These are phyloP conservation scores for Danielia oregonensis DNA, from an alignment of 805 yeast species.

Conservation along the genomic window DNA sequence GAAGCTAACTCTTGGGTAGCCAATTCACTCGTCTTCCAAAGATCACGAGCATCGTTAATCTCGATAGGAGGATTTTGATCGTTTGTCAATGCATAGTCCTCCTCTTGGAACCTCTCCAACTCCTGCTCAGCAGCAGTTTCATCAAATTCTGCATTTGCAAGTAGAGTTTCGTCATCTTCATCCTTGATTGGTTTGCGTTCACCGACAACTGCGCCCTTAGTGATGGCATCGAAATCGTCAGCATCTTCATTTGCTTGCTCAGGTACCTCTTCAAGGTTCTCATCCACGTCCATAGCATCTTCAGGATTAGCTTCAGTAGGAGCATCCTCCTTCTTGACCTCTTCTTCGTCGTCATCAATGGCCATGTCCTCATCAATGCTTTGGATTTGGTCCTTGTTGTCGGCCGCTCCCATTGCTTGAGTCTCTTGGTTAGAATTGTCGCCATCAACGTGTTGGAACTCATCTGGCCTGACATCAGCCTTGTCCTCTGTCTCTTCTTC, in stretches of 20 bases:
- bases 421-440: constrained; percentile 75
- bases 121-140: constrained; percentile 15
- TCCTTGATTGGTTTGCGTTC: constrained; percentile 34
- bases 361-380: constrained; percentile 76
- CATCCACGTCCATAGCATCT: constrained; percentile 29
- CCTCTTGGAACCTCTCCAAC: constrained; percentile 6
- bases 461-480: constrained; percentile 73
- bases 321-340: constrained; percentile 23
- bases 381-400: constrained; percentile 66
- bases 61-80: constrained; percentile 44
- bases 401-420: constrained; percentile 91
- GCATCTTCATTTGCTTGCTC: constrained; percentile 21
- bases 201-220: constrained; percentile 48
- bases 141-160: constrained; percentile 26
- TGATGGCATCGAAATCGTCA: constrained; percentile 47
- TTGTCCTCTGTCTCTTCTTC: constrained; percentile 48
- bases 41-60: constrained; percentile 62
- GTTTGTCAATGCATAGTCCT: constrained; percentile 18
- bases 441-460: constrained; percentile 79
- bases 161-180: constrained; percentile 9
- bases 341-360: constrained; percentile 60
- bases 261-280: constrained; percentile 22
- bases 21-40: constrained; percentile 81
- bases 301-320: constrained; percentile 25
- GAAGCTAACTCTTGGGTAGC: constrained; percentile 87